Conservation (phyloP, 352 stramenopile genomes). For the Globisporangium paddicum region DNA sequence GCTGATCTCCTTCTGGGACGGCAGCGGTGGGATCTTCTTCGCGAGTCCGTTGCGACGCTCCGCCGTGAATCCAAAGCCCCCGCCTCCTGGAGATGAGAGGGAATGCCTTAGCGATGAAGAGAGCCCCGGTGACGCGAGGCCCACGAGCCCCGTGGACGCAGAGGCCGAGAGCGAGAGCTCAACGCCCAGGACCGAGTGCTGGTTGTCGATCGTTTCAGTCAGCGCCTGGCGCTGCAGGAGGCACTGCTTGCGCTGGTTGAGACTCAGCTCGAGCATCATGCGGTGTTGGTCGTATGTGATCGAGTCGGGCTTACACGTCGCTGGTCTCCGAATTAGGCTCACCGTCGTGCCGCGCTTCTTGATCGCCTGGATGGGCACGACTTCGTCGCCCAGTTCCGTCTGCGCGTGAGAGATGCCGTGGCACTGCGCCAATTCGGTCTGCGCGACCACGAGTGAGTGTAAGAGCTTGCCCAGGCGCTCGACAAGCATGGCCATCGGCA, state of each 20-base stretch:
- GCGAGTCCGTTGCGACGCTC: constrained; percentile 17
- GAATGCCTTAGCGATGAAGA: constrained; percentile 6
- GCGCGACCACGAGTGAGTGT: constrained; percentile 46
- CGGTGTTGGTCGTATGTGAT: constrained; percentile 53
- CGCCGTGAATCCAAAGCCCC: constrained; percentile 1
- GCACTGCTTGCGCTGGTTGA: constrained; percentile 67
- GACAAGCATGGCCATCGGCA: constrained; percentile 29
- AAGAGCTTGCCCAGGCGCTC: constrained; percentile 47
- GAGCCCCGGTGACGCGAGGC: neutral
- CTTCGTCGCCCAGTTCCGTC: constrained; percentile 22
- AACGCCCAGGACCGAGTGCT: constrained; percentile 61
- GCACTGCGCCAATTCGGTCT: constrained; percentile 44
- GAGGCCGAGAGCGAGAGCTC: constrained; percentile 19
- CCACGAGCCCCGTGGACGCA: constrained; percentile 5
- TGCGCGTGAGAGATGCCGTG: constrained; percentile 17
- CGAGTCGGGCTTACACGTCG: constrained; percentile 39
- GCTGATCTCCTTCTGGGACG: constrained; percentile 54
- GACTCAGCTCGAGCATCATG: constrained; percentile 65
- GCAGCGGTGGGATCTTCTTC: constrained; percentile 48
- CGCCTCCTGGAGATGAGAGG: constrained; percentile 5
- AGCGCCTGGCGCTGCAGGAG: constrained; percentile 41
- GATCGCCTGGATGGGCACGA: constrained; percentile 25
- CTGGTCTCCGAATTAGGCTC: constrained; percentile 16
- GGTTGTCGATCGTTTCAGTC: constrained; percentile 28
- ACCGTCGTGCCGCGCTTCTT: constrained; percentile 24